Conservation (phyloP, 1,284 basidiomycete species). For the Microbotryum violaceum region DNA sequence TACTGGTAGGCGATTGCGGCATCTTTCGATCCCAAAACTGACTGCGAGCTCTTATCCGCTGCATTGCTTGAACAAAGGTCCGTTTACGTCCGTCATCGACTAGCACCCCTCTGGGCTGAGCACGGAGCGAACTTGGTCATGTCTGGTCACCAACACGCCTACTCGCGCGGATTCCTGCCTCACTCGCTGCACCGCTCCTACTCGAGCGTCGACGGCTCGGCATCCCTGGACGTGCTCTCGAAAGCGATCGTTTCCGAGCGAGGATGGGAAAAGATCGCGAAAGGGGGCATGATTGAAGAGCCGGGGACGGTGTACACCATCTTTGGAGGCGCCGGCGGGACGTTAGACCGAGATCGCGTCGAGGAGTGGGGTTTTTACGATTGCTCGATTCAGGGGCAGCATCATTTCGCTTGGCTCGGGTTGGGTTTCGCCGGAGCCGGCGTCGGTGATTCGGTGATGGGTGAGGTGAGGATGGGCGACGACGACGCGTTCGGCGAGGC, state of each 20-base stretch:
- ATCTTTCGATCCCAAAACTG: not conserved
- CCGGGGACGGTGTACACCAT: conserved; percentile 24
- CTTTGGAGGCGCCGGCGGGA: conserved; percentile 31
- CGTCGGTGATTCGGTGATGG: not conserved
- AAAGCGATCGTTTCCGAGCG: conserved; percentile 7
- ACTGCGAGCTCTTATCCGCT: not conserved
- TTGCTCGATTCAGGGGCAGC: not conserved
- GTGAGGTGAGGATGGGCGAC: not conserved
- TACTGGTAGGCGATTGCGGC: not conserved
- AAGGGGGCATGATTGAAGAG: conserved; percentile 7
- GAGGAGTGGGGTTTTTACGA: conserved; percentile 33
- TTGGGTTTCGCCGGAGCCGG: conserved; percentile 13
- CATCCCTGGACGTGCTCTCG: conserved; percentile 5
- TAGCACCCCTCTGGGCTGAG: conserved; percentile 24
- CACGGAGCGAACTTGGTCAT: conserved; percentile 22
- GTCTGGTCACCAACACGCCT: conserved; percentile 34
- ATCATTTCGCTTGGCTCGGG: conserved; percentile 27
- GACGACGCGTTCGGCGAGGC: not conserved
- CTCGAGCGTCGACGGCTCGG: conserved; percentile 3
- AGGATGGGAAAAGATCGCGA: conserved; percentile 13
- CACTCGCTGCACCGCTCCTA: conserved; percentile 14
- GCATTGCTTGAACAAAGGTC: conserved; percentile 20
- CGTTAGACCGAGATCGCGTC: conserved; percentile 30
- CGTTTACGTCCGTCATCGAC: conserved; percentile 26
- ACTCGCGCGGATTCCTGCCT: conserved; percentile 32